Evolutionary conservation across 805 yeast species (phyloP), one percentile per base, ranked within the genome.

Genomic region (Metschnikowia cubensis): DNA sequence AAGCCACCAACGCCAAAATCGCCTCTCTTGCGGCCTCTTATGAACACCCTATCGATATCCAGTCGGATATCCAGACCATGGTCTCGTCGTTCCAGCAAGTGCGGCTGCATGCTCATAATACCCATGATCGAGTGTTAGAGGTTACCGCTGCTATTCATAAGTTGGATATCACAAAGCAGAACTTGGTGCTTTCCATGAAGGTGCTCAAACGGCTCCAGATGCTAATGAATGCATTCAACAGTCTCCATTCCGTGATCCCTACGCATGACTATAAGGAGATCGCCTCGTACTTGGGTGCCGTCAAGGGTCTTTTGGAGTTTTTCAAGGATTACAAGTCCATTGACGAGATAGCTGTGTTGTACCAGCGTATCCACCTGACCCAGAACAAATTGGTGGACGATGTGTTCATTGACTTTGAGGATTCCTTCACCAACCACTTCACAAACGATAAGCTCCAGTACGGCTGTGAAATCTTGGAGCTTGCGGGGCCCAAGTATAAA

Each of bases 191-290:
- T 25, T 82, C 94, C 10, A 88, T 94, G 87, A 89, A 95, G 1
- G 83, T 90, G 35, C 74, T 92, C 57, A 88, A 92, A 60, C 78
- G 96, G 53, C 73, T 94, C 35, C 96, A 90, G 61, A 91, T 91
- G 88, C 74, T 94, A 44, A 77, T 87, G 6, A 83, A 81, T 18
- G 91, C 95, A 2, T 84, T 83, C 63, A 83, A 82, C 38, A 80
- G 81, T 54, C 74, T 89, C 42, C 75, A 75, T 15, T 61, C 67
- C 6, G 70, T 80, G 45, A 70, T 79, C 1, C 67, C 73, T 20
- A 71, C 70, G 11, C 74, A 77, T 44, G 72, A 79, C 46, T 82
- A 82, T 60, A 59, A 63, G 35, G 84, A 85, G 48, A 83, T 88
- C 25, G 73, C 77, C 6, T 80, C 78, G 38, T 69, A 85, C 18